Conservation (phyloP, 2,329 filamentous ascomycete genomes). For the Phaeosphaeriaceae sp. region DNA sequence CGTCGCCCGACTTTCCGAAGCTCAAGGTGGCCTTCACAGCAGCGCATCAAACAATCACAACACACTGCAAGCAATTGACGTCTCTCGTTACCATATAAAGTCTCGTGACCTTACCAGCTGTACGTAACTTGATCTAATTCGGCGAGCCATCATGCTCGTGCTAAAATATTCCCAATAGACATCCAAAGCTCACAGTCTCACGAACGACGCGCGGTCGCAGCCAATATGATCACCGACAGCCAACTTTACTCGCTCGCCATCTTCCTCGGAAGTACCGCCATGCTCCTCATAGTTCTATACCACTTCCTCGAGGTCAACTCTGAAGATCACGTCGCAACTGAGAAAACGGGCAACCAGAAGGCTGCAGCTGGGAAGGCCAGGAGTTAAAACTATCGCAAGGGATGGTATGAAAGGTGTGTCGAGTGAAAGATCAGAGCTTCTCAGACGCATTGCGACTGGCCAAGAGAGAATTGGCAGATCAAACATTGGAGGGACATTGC, state of each 20-base stretch:
- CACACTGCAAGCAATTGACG: neutral
- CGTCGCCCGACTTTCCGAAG: constrained; percentile 24
- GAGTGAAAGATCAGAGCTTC: neutral
- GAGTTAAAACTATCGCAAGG: neutral
- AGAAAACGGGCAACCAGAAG: constrained; percentile 34
- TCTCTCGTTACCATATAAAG: neutral
- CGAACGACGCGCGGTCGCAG: constrained; percentile 38
- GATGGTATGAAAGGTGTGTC: neutral
- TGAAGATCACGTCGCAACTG: constrained; percentile 55
- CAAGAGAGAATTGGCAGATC: neutral
- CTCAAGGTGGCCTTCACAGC: constrained; percentile 36
- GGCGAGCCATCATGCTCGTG: neutral
- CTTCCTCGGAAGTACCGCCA: constrained; percentile 86
- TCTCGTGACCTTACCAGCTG: neutral
- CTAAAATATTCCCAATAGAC: constrained; percentile 16
- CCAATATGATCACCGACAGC: constrained; percentile 90
- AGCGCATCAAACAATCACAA: constrained; percentile 1
- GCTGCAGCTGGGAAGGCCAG: constrained; percentile 36
- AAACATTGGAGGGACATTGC: neutral
- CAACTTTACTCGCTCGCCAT: constrained; percentile 91
- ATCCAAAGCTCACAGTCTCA: constrained; percentile 9
- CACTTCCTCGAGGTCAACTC: constrained; percentile 96
- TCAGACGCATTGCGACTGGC: neutral
- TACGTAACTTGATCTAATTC: constrained; percentile 4
- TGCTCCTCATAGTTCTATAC: constrained; percentile 93